These are phyloP conservation scores for Botrytis elliptica DNA, from an alignment of 2,329 filamentous ascomycete species.

Conservation along the genomic window DNA sequence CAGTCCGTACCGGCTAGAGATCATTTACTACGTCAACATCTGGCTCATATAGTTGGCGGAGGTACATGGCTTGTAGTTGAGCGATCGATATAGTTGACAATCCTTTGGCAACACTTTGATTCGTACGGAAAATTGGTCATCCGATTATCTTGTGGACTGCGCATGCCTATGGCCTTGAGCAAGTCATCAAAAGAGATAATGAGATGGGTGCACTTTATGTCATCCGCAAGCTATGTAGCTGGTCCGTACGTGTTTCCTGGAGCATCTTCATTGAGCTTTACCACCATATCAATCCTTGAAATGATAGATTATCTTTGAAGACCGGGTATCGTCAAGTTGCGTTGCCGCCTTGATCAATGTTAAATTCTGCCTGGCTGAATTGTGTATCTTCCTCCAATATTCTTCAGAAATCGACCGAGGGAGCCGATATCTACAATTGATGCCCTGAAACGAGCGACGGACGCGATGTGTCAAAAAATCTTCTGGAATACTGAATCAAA, in stretches of 20 bases:
- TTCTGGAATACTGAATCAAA: slow-evolving; percentile 49
- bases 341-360: slow-evolving; percentile 21
- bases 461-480: slow-evolving; percentile 42
- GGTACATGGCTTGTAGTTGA: slow-evolving; percentile 29
- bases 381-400: neutral
- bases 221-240: slow-evolving; percentile 43
- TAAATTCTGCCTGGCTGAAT: neutral
- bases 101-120: slow-evolving; percentile 39
- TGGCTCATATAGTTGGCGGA: slow-evolving; percentile 31
- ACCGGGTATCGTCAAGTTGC: slow-evolving; percentile 28
- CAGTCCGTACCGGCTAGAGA: neutral
- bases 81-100: slow-evolving; percentile 38
- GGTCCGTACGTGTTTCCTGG: slow-evolving; percentile 37
- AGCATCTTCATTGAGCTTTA: slow-evolving; percentile 45
- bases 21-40: slow-evolving; percentile 23
- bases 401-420: slow-evolving; percentile 41
- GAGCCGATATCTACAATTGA: slow-evolving; percentile 46
- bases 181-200: slow-evolving; percentile 47
- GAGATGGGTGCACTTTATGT: slow-evolving; percentile 46
- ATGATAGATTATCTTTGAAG: slow-evolving; percentile 43
- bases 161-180: slow-evolving; percentile 46
- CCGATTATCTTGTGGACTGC: slow-evolving; percentile 26
- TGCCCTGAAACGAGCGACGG: slow-evolving; percentile 45
- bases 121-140: slow-evolving; percentile 42
- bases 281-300: slow-evolving; percentile 53